phyloP scores from a whole-genome alignment of 2,329 filamentous ascomycete genomes.

The Penicillium occitanis region DNA sequence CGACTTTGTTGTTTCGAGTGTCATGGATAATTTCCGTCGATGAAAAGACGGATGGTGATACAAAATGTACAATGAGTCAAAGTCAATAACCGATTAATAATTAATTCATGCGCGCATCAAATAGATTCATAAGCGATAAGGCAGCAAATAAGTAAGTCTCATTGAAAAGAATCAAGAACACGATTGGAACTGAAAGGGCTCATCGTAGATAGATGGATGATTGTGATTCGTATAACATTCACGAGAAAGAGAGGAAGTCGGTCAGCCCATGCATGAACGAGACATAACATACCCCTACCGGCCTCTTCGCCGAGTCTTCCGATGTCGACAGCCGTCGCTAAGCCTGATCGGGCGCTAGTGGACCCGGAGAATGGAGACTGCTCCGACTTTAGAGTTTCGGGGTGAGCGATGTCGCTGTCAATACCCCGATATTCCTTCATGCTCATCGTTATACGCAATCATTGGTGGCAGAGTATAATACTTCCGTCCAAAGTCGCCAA shows the following conservation, averaged over 20 bases:
- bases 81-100: slow-evolving; percentile 1
- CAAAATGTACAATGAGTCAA: slow-evolving; percentile 6
- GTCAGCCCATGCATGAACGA: background rate
- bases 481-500: no score
- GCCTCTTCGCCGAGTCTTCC: slow-evolving; percentile 12
- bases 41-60: background rate
- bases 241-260: background rate
- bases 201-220: background rate
- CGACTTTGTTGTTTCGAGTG: background rate
- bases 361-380: background rate
- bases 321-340: slow-evolving; percentile 10
- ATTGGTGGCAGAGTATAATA: no score
- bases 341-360: background rate
- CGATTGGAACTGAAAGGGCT: background rate
- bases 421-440: no score
- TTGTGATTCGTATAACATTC: background rate
- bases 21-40: background rate
- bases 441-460: no score
- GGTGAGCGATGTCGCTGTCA: background rate
- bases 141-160: background rate
- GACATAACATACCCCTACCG: background rate
- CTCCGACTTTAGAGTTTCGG: slow-evolving; percentile 3
- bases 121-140: no score
- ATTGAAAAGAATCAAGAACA: no score
- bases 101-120: background rate